Base-by-base conservation (phyloP, 2,329 filamentous ascomycete genomes). In the Colletotrichum musae region DNA sequence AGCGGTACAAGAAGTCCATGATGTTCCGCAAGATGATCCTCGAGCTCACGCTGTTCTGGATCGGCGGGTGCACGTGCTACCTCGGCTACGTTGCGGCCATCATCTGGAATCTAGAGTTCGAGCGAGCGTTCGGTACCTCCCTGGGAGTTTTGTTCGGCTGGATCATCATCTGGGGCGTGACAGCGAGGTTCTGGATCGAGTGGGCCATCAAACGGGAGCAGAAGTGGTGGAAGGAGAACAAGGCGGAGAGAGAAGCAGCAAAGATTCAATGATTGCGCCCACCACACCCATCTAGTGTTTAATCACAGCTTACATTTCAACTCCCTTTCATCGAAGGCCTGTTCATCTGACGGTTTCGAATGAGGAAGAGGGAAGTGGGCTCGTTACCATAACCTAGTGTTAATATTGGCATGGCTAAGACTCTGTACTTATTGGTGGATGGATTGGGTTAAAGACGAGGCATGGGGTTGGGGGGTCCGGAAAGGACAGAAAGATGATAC, bases 21-120 rank as follows among this genome's bases (percentile, higher is more conserved):
- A 66, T 66, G 62, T 69, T 69, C 51, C 66, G 51, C 43, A 69
- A 69, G 62, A 69, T 69, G 66, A 69, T 69, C 16, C 66, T 69
- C 16, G 66, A 69, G 50, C 21, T 69, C 50, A 69, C 66, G 12
- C 43, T 69, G 24, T 69, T 69, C 51, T 69, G 66, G 66, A 69
- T 69, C 62, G 66, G 66, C 43, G 66, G 66, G 1, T 69, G 66
- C 62, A 56, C 62, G 2, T 54, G 50, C 32, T 69, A 60, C 51
- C 64, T 69, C 3, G 66, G 66, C 26, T 69, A 69, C 50, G 57
- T 61, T 18, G 66, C 66, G 2, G 66, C 54, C 62, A 66, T 69
- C 54, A 69, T 69, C 16, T 69, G 66, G 66, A 65, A 69, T 3
- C 41, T 69, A 21, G 66, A 69, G 45, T 69, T 69, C 48, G 66